A percentile compares a stretch with the other conserved stretches of the same genome.
Conservation (phyloP, 2,329 filamentous ascomycete species). For the Arthroderma sp. region DNA sequence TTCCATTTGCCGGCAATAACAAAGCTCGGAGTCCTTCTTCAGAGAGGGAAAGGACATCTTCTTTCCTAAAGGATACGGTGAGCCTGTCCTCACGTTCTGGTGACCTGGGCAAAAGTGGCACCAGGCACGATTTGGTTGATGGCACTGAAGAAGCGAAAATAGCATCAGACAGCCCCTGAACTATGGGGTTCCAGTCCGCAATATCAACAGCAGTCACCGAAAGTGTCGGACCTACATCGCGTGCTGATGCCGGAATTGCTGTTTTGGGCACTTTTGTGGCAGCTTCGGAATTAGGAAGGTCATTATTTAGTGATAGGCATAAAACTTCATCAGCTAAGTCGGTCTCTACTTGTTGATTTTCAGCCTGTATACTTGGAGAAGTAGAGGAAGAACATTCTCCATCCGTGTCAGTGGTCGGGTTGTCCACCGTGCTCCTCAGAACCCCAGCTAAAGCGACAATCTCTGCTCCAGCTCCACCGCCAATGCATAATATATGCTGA, state of each 20-base stretch:
- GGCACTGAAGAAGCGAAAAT: slow-evolving; percentile 33
- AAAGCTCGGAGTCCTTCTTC: slow-evolving; percentile 27
- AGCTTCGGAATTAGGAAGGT: not conserved
- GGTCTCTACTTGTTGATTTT: not conserved
- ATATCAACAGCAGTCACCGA: slow-evolving; percentile 62
- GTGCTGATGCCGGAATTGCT: not conserved
- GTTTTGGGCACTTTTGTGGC: slow-evolving; percentile 9
- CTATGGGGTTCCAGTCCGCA: slow-evolving; percentile 59
- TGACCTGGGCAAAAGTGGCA: slow-evolving; percentile 17
- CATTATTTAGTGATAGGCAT: not conserved
- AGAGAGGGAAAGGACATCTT: slow-evolving; percentile 37
- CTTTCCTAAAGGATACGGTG: slow-evolving; percentile 32
- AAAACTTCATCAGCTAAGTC: not conserved
- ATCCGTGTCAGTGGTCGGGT: not conserved
- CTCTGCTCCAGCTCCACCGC: slow-evolving; percentile 54
- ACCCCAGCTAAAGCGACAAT: slow-evolving; percentile 50
- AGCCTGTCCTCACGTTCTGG: slow-evolving; percentile 8
- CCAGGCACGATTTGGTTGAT: slow-evolving; percentile 16
- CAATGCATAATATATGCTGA: slow-evolving; percentile 42
- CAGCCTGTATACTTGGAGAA: no score
- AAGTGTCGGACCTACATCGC: slow-evolving; percentile 11
- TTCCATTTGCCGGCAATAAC: slow-evolving; percentile 10
- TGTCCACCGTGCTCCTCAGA: slow-evolving; percentile 26
- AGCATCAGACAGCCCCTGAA: slow-evolving; percentile 43
- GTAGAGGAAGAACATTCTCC: not conserved